A percentile compares a stretch with the other conserved stretches of the same genome.
phyloP scores from a whole-genome alignment of 352 stramenopile species.

The Blastocystis hominis region DNA sequence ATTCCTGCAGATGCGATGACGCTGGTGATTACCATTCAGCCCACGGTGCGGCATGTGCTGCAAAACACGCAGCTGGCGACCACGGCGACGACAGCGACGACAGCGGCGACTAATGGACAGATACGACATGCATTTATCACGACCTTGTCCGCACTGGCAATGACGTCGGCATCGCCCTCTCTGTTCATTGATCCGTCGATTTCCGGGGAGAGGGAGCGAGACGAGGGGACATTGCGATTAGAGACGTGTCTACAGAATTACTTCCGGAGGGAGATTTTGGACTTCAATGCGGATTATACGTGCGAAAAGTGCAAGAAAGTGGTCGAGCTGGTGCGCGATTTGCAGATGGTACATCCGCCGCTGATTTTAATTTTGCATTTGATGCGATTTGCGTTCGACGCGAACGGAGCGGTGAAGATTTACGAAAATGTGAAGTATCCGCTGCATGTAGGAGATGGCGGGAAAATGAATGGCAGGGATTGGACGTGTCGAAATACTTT shows the following conservation, averaged over 20 bases:
- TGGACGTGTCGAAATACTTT: slow-evolving; percentile 52
- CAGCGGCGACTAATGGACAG: no score
- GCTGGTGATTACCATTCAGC: background rate
- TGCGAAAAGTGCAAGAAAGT: slow-evolving; percentile 9
- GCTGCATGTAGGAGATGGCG: slow-evolving; percentile 65
- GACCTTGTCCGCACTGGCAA: background rate
- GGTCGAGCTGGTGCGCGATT: slow-evolving; percentile 10
- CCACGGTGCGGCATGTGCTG: background rate
- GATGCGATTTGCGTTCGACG: slow-evolving; percentile 73
- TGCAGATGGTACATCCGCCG: slow-evolving; percentile 59
- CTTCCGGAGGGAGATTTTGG: slow-evolving; percentile 20
- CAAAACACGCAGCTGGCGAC: background rate
- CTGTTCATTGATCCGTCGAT: slow-evolving; percentile 17
- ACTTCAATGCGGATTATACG: background rate
- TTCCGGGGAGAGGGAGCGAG: no score
- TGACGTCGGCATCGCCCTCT: background rate
- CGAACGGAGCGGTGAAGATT: slow-evolving; percentile 71
- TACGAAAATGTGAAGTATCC: slow-evolving; percentile 69
- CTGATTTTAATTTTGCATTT: slow-evolving; percentile 72
- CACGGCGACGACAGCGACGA: no score
- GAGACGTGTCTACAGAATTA: background rate
- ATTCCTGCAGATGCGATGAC: background rate
- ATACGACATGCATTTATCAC: background rate
- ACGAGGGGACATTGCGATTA: background rate
- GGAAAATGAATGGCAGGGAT: slow-evolving; percentile 67